Conservation (phyloP, 148 eudicot genomes). For the Vaccinium corymbosum region DNA sequence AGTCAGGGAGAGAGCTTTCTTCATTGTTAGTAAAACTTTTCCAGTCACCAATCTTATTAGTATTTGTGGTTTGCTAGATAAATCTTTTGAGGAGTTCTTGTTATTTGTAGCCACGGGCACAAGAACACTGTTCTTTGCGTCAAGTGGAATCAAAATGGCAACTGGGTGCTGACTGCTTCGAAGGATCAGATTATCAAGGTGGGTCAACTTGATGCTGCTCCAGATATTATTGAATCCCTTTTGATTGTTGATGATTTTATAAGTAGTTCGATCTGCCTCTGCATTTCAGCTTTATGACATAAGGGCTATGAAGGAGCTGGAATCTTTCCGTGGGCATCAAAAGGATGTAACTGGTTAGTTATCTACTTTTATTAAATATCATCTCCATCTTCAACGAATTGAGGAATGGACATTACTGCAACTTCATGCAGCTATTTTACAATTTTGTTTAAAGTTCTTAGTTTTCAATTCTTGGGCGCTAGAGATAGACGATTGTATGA, state of each 20-base stretch:
- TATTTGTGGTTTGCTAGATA: not conserved
- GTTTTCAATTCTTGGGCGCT: conserved; percentile 3
- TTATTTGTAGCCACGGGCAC: conserved; percentile 85
- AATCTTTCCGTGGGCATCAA: conserved; percentile 90
- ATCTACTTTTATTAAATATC: not conserved
- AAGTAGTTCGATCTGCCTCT: not conserved
- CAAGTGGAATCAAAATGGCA: conserved; percentile 97
- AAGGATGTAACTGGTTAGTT: conserved; percentile 89
- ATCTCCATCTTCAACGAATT: not conserved
- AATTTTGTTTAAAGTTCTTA: not conserved
- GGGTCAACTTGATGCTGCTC: conserved; percentile 7
- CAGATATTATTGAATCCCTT: conserved; percentile 5
- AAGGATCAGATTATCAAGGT: conserved; percentile 99
- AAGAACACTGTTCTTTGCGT: conserved; percentile 88
- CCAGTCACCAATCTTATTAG: not conserved
- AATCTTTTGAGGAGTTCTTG: conserved; percentile 9
- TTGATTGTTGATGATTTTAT: conserved; percentile 13
- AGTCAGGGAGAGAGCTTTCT: conserved; percentile 75
- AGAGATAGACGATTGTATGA: not conserved
- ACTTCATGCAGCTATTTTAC: not conserved
- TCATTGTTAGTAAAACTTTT: conserved; percentile 64
- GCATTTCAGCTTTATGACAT: conserved; percentile 84
- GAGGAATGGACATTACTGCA: not conserved
- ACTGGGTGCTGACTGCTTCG: conserved; percentile 96
- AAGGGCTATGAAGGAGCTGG: conserved; percentile 97